phyloP scores from a whole-genome alignment of 148 eudicot genomes.

The Rhododendron kiyosumense region DNA sequence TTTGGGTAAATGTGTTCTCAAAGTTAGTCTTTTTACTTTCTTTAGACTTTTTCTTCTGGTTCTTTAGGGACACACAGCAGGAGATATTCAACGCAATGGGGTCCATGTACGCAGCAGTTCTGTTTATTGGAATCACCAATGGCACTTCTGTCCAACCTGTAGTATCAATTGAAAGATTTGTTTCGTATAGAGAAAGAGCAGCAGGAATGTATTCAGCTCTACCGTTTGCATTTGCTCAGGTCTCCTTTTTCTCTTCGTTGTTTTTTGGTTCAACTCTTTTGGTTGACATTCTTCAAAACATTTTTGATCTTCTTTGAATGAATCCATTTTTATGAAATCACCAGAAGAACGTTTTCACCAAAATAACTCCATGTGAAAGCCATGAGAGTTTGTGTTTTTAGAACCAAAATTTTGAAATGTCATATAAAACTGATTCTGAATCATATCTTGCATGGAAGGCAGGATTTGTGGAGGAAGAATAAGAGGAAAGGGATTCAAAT shows the following conservation, averaged over 20 bases:
- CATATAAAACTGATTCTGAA: not conserved
- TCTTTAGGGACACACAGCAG: constrained; percentile 65
- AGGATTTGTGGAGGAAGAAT: not conserved
- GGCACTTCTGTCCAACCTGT: constrained; percentile 97
- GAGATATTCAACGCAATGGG: constrained; percentile 92
- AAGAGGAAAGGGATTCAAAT: not conserved
- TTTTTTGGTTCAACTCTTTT: not conserved
- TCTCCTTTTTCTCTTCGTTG: constrained; percentile 12
- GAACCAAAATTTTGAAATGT: not conserved
- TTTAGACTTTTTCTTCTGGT: constrained; percentile 1
- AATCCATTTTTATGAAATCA: not conserved
- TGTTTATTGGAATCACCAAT: constrained; percentile 90
- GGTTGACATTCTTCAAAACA: not conserved
- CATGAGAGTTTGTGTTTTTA: not conserved
- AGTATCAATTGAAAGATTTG: constrained; percentile 92
- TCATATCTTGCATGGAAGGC: not conserved
- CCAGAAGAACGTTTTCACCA: not conserved
- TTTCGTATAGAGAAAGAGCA: constrained; percentile 94
- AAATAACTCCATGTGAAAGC: not conserved
- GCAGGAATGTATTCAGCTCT: constrained; percentile 98
- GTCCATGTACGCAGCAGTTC: constrained; percentile 82
- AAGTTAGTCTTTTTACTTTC: not conserved
- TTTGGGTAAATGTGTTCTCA: no score
- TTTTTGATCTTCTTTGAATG: not conserved
- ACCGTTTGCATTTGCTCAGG: constrained; percentile 98